These are phyloP conservation scores for Megacollybia marginata DNA, from an alignment of 768 basidiomycete species.

Conservation along the genomic window DNA sequence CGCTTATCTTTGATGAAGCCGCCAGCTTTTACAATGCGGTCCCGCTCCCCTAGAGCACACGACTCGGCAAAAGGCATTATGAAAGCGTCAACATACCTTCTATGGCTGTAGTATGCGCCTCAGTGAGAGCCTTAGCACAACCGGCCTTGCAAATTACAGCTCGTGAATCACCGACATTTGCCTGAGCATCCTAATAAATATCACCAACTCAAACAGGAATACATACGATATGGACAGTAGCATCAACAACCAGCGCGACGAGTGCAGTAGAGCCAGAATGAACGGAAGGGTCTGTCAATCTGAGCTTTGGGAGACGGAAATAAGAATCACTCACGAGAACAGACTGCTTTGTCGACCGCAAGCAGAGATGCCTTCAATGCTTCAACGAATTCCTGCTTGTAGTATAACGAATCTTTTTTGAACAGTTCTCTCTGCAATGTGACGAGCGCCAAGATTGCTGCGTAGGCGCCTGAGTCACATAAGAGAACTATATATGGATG, in stretches of 20 bases:
- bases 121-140: constrained; percentile 80
- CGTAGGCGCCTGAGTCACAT: constrained; percentile 53
- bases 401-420: constrained; percentile 65
- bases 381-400: constrained; percentile 57
- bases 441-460: constrained; percentile 81
- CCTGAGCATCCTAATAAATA: no score
- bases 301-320: constrained; percentile 19
- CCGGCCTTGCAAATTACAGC: no score
- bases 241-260: no score
- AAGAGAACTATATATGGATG: constrained; percentile 13
- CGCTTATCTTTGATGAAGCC: no score
- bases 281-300: constrained; percentile 81
- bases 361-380: constrained; percentile 87
- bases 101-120: constrained; percentile 86
- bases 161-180: no score
- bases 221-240: constrained; percentile 75
- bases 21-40: constrained; percentile 83
- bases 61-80: not conserved
- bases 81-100: constrained; percentile 49
- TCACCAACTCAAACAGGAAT: not conserved
- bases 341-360: constrained; percentile 89
- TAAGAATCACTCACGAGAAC: constrained; percentile 49
- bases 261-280: constrained; percentile 97
- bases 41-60: constrained; percentile 58
- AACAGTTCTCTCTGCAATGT: constrained; percentile 74